Evolutionary conservation across 1,284 basidiomycete species (phyloP), one percentile per base, ranked within the genome.

Genomic region (Hemileia vastatrix): DNA sequence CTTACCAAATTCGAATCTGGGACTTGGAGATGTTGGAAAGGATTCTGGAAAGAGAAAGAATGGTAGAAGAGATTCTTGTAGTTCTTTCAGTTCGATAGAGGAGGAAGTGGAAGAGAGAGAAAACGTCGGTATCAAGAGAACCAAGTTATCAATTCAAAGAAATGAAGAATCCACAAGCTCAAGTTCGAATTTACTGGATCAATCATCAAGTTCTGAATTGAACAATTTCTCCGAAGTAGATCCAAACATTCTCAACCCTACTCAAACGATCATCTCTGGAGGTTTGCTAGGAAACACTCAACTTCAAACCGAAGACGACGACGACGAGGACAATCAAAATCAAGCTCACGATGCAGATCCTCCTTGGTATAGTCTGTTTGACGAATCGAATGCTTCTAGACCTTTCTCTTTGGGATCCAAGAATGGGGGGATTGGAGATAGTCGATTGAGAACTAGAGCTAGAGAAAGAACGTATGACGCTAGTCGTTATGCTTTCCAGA

Each of bases 391-490:
- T 15, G 36, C 36, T 40, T 15, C 8, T 11, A 40, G 36, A 40
- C 11, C 36, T 11, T 9, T 15, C 36, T 40, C 36, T 40, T 40
- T 40, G 36, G 36, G 36, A 11, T 40, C 36, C 8, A 40, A 40
- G 36, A 40, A 40, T 40, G 36, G 36, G 15, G 36, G 36, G 15
- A 40, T 40, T 40, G 36, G 36, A 40, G 36, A 40, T 15, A 11
- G 9, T 11, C 8, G 36, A 15, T 15, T 40, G 8, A 61, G 67
- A 8, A 65, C 66, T 2, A 56, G 64, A 24, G 66, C 66, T 61
- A 57, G 67, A 21, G 61, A 66, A 13, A 62, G 62, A 11, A 64
- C 66, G n/a, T 68, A 68, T 55, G 67, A 68, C 27, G 61, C 66
- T 4, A 66, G 66, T 43, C 52, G 65, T 44, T 66, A 66, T 45